Evolutionary conservation across 192 early-diverging fungal species (phyloP).

Genomic region (Coemansia sp.): DNA sequence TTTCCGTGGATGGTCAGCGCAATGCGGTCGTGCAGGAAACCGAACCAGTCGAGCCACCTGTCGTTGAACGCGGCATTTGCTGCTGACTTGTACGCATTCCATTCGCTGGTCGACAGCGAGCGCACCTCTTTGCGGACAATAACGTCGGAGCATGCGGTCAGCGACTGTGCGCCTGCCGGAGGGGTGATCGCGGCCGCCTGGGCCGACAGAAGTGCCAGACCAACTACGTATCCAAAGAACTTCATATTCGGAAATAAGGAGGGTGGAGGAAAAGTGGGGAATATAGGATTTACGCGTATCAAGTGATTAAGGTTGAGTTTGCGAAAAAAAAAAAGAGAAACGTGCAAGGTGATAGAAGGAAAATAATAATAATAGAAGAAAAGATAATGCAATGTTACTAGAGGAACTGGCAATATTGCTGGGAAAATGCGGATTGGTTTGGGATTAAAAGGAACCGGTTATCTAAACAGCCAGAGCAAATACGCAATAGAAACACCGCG

Average conservation of each 20-base stretch:
- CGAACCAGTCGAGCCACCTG: conserved; percentile 53
- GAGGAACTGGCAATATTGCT: neutral
- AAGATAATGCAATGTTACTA: neutral
- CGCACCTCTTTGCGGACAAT: conserved; percentile 53
- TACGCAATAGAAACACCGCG: neutral
- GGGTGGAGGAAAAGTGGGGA: neutral
- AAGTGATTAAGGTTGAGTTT: neutral
- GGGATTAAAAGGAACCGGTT: neutral
- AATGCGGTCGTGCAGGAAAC: conserved; percentile 38
- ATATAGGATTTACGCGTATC: conserved; percentile 1
- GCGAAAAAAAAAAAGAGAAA: neutral
- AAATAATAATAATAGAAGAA: conserved; percentile 1
- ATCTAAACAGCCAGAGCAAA: neutral
- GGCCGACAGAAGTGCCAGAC: conserved; percentile 21
- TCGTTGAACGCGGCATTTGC: conserved; percentile 26
- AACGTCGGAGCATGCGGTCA: conserved; percentile 22
- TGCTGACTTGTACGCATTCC: conserved; percentile 38
- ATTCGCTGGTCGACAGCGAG: conserved; percentile 36
- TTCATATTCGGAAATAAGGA: conserved; percentile 23
- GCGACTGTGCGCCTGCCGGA: conserved; percentile 31
- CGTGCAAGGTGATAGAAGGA: neutral
- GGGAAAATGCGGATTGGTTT: neutral
- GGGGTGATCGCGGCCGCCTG: conserved; percentile 16
- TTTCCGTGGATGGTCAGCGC: conserved; percentile 34
- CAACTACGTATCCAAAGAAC: conserved; percentile 23